phyloP scores from a whole-genome alignment of 139 green algal genomes.

The Chlorella vulgaris region DNA sequence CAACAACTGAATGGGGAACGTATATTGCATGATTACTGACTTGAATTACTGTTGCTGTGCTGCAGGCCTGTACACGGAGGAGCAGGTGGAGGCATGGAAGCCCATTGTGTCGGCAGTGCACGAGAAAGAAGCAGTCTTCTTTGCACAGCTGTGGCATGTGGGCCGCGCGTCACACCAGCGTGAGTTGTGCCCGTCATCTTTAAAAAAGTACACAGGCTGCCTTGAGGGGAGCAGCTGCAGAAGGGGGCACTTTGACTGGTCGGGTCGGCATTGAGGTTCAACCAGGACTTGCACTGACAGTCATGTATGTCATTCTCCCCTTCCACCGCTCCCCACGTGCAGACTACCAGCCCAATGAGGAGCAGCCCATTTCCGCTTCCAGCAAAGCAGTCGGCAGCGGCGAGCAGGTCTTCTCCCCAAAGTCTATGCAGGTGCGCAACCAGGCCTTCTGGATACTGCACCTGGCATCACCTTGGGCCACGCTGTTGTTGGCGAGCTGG shows the following conservation, averaged over 20 bases:
- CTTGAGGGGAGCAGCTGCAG: neutral
- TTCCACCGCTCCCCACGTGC: neutral
- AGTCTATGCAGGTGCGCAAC: slow-evolving; percentile 23
- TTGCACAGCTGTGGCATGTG: slow-evolving; percentile 75
- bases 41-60: neutral
- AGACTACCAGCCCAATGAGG: slow-evolving; percentile 61
- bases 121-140: slow-evolving; percentile 75
- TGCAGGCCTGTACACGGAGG: slow-evolving; percentile 69
- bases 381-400: slow-evolving; percentile 45
- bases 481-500: too few species aligned
- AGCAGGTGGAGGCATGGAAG: slow-evolving; percentile 90
- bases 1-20: neutral
- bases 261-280: neutral
- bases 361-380: slow-evolving; percentile 62
- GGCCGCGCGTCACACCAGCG: slow-evolving; percentile 61
- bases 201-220: too few species aligned
- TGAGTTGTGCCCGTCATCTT: slow-evolving; percentile 1
- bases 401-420: slow-evolving; percentile 30
- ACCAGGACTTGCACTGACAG: neutral
- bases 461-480: too few species aligned
- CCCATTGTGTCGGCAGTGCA: slow-evolving; percentile 76
- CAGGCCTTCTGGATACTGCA: too few species aligned
- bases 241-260: neutral
- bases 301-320: neutral
- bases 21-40: neutral